Evolutionary conservation across 2,329 filamentous ascomycete genomes (phyloP), one percentile per base, ranked within the genome.

Genomic region (Clarireedia hainanense): DNA sequence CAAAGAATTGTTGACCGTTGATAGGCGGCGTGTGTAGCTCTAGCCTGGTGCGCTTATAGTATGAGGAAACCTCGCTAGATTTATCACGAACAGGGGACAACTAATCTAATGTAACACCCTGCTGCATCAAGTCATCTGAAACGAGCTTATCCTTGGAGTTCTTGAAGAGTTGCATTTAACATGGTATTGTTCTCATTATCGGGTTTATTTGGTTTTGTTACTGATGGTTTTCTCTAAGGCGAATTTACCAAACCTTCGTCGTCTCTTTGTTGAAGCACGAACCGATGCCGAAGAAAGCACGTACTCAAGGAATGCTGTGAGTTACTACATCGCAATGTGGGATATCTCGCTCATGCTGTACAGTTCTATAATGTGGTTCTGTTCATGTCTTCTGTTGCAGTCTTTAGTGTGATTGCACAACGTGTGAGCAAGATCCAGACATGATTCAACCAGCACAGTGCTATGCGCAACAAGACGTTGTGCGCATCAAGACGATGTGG

Each of bases 331-430:
- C 47, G 48, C 42, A 50, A 50, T 45, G 23, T 3, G 52, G 40
- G 15, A 47, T 26, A 30, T 55, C 42, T 36, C 46, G 57, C 34
- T 56, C 6, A 69, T 50, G 5, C 45, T 23, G 23, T 55, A 6
- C 66, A 96, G 94, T 99, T 99, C 71, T 99, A 99, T 74, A 97
- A 99, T 67, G 83, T 95, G 0, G 91, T 96, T 1, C 77, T 97
- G 2, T 99, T 97, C 75, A 92, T 99, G 78, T 94, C 91, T 24
- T 96, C 94, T 0, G 88, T 99, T 24, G 91, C 92, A 6, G 84
- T 96, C 58, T 96, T 97, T 75, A 95, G 92, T 70, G 75, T 99
- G 58, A 85, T 94, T 59, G 94, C 92, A 27, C 94, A 99, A 68
- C 86, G 87, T 63, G 88, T 96, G 46, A 68, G 61, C 60, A 68